Evolutionary conservation across 129 eudicot genomes (phyloP).

Genomic region (Helianthus annuus): HanXRQr2.0-SUNRISE NC_035440.2:28031243-28031742

Average conservation of each 20-base stretch:
- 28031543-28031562: slow-evolving; percentile 7
- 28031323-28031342: neutral
- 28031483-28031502: neutral
- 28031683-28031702: neutral
- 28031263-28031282: neutral
- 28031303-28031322: slow-evolving; percentile 5
- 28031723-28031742: neutral
- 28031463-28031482: neutral
- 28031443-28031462: neutral
- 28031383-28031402: neutral
- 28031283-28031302: neutral
- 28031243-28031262: neutral
- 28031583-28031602: neutral
- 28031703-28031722: neutral
- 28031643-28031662: slow-evolving; percentile 4
- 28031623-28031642: slow-evolving; percentile 9
- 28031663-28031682: slow-evolving; percentile 12
- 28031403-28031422: neutral
- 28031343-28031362: neutral
- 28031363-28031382: neutral
- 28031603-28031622: neutral
- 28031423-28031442: neutral
- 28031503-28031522: neutral
- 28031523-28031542: slow-evolving; percentile 10
- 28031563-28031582: slow-evolving; percentile 10